Conservation (phyloP, 2,329 filamentous ascomycete genomes). For the Aspergillus latus region DNA sequence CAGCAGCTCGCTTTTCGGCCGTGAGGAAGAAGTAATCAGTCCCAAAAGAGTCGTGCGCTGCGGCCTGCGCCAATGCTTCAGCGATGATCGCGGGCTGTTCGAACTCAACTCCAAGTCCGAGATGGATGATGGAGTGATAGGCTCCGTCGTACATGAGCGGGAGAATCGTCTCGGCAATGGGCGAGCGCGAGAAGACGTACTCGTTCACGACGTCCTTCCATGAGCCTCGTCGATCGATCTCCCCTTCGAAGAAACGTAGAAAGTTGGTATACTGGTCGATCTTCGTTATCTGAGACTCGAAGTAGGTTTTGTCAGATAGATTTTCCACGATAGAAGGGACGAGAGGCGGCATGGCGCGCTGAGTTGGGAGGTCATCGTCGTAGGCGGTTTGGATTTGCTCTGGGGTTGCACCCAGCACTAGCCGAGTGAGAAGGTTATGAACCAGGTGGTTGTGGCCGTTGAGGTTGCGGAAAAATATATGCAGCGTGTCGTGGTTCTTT, state of each 20-base stretch:
- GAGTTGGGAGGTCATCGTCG: slow-evolving; percentile 25
- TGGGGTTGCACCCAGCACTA: slow-evolving; percentile 30
- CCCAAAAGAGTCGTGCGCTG: slow-evolving; percentile 56
- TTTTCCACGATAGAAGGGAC: slow-evolving; percentile 20
- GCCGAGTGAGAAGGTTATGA: slow-evolving; percentile 31
- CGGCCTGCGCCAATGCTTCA: slow-evolving; percentile 71
- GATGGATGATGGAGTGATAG: slow-evolving; percentile 74
- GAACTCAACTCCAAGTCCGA: slow-evolving; percentile 81
- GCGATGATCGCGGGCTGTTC: slow-evolving; percentile 72
- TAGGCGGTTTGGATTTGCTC: slow-evolving; percentile 28
- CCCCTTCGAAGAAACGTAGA: slow-evolving; percentile 66
- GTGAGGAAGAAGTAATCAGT: slow-evolving; percentile 1
- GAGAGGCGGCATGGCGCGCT: slow-evolving; percentile 26
- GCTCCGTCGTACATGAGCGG: slow-evolving; percentile 60
- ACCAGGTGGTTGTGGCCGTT: slow-evolving; percentile 29
- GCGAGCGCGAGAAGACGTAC: slow-evolving; percentile 63
- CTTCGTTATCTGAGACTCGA: slow-evolving; percentile 36
- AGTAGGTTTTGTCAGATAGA: slow-evolving; percentile 22
- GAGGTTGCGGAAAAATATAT: slow-evolving; percentile 11
- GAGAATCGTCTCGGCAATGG: slow-evolving; percentile 63
- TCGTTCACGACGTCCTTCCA: slow-evolving; percentile 58
- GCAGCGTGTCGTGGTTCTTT: slow-evolving; percentile 5
- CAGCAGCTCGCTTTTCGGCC: not conserved
- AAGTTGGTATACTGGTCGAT: slow-evolving; percentile 63
- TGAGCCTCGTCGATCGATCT: slow-evolving; percentile 62